phyloP scores from a whole-genome alignment of 768 basidiomycete genomes.

The Leccinum disarticulatum region DNA sequence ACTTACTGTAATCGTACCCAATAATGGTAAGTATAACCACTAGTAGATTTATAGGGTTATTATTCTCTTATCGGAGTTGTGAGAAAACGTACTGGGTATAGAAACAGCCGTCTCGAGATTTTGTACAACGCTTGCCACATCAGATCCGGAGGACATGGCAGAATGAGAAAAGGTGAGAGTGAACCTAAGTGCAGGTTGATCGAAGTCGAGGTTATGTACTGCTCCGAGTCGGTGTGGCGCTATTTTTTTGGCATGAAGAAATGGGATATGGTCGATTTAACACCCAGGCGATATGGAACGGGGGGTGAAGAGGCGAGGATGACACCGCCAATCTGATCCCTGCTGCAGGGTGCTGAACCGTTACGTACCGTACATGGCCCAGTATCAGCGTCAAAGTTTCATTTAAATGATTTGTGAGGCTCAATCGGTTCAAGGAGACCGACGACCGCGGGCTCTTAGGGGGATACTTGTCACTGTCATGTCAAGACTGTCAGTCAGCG shows the following conservation, averaged over 20 bases:
- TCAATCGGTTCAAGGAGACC: background rate
- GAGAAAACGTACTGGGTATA: background rate
- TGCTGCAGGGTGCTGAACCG: background rate
- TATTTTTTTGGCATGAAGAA: background rate
- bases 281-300: background rate
- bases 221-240: background rate
- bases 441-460: background rate
- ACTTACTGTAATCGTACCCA: conserved; percentile 20
- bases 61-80: background rate
- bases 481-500: background rate
- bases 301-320: background rate
- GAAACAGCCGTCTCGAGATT: background rate
- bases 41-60: background rate
- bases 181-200: background rate
- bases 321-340: background rate
- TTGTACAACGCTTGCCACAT: background rate
- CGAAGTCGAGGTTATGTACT: background rate
- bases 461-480: background rate
- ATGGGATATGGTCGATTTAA: background rate
- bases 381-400: background rate
- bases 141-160: conserved; percentile 1
- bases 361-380: background rate
- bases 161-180: background rate
- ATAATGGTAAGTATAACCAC: conserved; percentile 7
- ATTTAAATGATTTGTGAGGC: background rate